These are phyloP conservation scores for Ramaria rubella DNA, from an alignment of 768 basidiomycete genomes.

Conservation along the genomic window DNA sequence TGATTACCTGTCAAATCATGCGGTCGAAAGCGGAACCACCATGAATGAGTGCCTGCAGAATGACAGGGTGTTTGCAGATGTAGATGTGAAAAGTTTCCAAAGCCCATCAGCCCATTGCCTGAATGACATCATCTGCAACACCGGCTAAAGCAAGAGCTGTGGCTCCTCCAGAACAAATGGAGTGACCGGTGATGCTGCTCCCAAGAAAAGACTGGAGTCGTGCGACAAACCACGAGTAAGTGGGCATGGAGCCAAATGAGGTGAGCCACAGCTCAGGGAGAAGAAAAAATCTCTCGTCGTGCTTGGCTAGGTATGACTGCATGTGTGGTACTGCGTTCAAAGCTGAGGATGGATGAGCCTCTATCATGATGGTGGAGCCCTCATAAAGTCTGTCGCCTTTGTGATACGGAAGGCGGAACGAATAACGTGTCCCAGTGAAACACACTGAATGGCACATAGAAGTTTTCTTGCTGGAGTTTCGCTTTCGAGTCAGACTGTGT, in stretches of 20 bases:
- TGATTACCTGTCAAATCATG: too few species aligned
- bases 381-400: conserved; percentile 31
- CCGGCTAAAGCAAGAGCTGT: neutral
- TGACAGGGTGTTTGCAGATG: conserved; percentile 6
- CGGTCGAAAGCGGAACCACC: neutral
- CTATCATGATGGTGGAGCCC: conserved; percentile 18
- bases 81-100: conserved; percentile 7
- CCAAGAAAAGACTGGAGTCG: neutral
- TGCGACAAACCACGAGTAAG: neutral
- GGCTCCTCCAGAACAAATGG: conserved; percentile 3
- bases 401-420: conserved; percentile 29
- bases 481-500: conserved; percentile 16
- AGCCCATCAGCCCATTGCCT: conserved; percentile 6
- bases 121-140: neutral
- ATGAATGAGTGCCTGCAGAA: neutral
- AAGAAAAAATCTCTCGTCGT: neutral
- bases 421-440: neutral
- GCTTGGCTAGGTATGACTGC: neutral
- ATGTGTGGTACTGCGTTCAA: neutral
- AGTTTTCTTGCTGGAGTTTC: conserved; percentile 27
- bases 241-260: conserved; percentile 3
- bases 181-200: conserved; percentile 6
- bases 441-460: conserved; percentile 13
- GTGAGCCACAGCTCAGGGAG: conserved; percentile 2
- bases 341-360: neutral